Conservation (phyloP, 2,329 filamentous ascomycete genomes). For the Aspergillus bombycis region DNA sequence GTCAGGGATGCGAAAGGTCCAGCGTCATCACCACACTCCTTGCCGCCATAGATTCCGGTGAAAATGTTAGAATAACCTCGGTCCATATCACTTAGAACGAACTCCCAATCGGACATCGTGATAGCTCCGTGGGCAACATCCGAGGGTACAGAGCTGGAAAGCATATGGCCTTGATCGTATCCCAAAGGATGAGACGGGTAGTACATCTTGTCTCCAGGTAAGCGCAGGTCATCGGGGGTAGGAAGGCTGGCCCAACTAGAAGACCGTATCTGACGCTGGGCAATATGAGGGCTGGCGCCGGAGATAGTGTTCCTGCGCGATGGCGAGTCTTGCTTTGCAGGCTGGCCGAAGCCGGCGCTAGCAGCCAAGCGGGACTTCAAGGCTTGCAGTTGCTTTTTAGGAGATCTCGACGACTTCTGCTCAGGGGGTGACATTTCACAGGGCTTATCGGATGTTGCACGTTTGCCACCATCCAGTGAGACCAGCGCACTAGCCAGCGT, state of each 20-base stretch:
- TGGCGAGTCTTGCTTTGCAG: constrained; percentile 25
- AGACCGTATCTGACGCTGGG: constrained; percentile 33
- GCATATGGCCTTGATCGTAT: constrained; percentile 30
- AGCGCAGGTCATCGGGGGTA: constrained; percentile 24
- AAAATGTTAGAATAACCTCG: constrained; percentile 79
- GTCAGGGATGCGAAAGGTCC: constrained; percentile 40
- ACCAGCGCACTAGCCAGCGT: constrained; percentile 52
- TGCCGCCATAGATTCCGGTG: constrained; percentile 52
- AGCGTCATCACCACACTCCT: constrained; percentile 41
- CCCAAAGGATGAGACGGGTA: constrained; percentile 54
- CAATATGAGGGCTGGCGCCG: constrained; percentile 30
- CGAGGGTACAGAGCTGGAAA: constrained; percentile 51
- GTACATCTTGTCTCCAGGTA: constrained; percentile 21
- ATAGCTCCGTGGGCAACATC: constrained; percentile 44
- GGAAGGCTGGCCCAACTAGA: constrained; percentile 35
- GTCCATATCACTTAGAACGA: constrained; percentile 77
- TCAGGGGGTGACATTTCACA: constrained; percentile 37
- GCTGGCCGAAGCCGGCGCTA: constrained; percentile 23
- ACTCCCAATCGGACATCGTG: constrained; percentile 77
- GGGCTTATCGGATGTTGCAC: constrained; percentile 21
- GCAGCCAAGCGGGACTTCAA: constrained; percentile 39
- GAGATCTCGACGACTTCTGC: constrained; percentile 35
- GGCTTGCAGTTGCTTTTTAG: constrained; percentile 41
- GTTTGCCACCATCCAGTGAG: constrained; percentile 33
- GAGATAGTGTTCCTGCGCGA: constrained; percentile 39